These are phyloP conservation scores for Daphne laureola DNA, from an alignment of 441 rosid genomes.

Conservation along the genomic window DNA sequence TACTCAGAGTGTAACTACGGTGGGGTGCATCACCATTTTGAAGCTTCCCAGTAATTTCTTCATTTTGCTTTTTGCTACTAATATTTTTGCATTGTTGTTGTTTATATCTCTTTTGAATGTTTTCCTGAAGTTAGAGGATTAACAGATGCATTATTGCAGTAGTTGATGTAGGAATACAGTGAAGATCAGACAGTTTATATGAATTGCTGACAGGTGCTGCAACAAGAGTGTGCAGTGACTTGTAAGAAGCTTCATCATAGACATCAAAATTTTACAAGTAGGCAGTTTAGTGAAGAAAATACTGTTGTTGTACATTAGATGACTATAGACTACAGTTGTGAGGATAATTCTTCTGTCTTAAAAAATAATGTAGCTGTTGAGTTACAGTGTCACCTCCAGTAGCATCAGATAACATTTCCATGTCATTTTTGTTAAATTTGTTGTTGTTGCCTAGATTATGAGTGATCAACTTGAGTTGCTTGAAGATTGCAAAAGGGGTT, in stretches of 20 bases:
- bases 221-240: slow-evolving; percentile 24
- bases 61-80: slow-evolving; percentile 9
- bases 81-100: slow-evolving; percentile 8
- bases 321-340: no score
- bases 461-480: no score
- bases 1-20: slow-evolving; percentile 22
- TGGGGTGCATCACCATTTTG: slow-evolving; percentile 19
- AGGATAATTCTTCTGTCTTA: no score
- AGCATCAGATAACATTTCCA: no score
- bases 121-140: slow-evolving; percentile 16
- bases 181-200: slow-evolving; percentile 20
- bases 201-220: slow-evolving; percentile 20
- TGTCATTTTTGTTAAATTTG: no score
- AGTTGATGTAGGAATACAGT: slow-evolving; percentile 27
- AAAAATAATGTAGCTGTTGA: no score
- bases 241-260: slow-evolving; percentile 28
- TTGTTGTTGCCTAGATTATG: no score
- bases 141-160: slow-evolving; percentile 22
- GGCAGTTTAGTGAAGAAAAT: slow-evolving; percentile 22
- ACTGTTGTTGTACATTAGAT: slow-evolving; percentile 14
- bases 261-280: slow-evolving; percentile 22
- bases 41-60: slow-evolving; percentile 16
- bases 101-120: slow-evolving; percentile 26
- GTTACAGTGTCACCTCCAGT: no score
- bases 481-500: no score